phyloP scores from a whole-genome alignment of 257 asterid species.

The Leptodermis oblonga region DNA sequence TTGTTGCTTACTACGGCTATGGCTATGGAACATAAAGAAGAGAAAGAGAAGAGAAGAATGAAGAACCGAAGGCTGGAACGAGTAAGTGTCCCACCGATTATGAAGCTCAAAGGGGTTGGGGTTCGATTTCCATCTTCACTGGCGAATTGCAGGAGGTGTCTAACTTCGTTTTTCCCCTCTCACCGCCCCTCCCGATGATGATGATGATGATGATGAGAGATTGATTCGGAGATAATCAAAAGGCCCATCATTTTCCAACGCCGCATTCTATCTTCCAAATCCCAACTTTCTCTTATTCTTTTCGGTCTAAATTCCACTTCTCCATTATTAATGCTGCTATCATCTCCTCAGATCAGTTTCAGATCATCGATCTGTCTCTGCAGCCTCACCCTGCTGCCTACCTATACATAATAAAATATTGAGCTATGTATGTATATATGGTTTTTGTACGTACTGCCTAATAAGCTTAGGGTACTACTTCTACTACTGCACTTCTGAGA shows the following conservation, averaged over 20 bases:
- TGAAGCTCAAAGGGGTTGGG: too few relatives aligned
- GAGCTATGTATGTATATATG: neutral
- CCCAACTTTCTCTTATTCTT: neutral
- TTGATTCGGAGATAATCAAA: constrained; percentile 18
- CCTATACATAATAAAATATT: neutral
- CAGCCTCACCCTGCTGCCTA: neutral
- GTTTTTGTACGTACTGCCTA: constrained; percentile 6
- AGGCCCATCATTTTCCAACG: constrained; percentile 22
- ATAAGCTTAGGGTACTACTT: too few relatives aligned
- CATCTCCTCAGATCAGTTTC: neutral
- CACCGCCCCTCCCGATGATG: too few relatives aligned
- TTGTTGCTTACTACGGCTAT: too few relatives aligned
- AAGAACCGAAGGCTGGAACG: too few relatives aligned
- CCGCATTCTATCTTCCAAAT: constrained; percentile 22
- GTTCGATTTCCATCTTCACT: too few relatives aligned
- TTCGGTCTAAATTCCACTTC: constrained; percentile 20
- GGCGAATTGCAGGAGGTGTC: too few relatives aligned
- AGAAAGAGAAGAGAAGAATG: too few relatives aligned
- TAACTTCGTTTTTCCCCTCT: too few relatives aligned
- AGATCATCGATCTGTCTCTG: constrained; percentile 1
- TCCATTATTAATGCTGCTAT: neutral
- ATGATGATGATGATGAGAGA: constrained; percentile 9
- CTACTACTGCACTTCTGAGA: neutral
- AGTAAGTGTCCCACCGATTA: too few relatives aligned
- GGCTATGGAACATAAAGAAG: neutral